A percentile compares a stretch with the other conserved stretches of the same genome.
Conservation (phyloP, 73 alveolate genomes). For the Blepharisma stoltei region DNA sequence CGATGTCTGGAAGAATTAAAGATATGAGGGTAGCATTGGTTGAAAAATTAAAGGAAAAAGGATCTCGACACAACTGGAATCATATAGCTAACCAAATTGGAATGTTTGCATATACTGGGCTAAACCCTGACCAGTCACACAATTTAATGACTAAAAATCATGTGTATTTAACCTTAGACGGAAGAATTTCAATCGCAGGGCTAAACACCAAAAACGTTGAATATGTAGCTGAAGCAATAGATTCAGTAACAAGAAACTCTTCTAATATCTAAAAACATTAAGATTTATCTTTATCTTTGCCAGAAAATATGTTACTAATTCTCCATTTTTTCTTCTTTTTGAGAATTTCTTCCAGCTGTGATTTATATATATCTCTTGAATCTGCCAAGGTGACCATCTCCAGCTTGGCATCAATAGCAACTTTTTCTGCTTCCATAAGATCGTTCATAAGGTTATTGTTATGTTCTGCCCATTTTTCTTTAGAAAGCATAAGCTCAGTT, state of each 20-base stretch:
- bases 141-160: constrained; percentile 53
- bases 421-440: constrained; percentile 10
- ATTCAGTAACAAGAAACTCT: constrained; percentile 37
- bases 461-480: constrained; percentile 18
- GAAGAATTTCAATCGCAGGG: constrained; percentile 78
- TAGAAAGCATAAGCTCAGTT: constrained; percentile 23
- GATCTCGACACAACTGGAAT: constrained; percentile 66
- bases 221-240: constrained; percentile 73
- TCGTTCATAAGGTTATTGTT: constrained; percentile 11
- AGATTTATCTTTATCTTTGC: too few relatives aligned
- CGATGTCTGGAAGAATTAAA: constrained; percentile 73
- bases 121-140: constrained; percentile 59
- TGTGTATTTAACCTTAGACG: constrained; percentile 61
- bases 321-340: too few relatives aligned
- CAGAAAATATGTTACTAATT: too few relatives aligned
- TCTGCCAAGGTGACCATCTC: background rate
- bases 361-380: too few relatives aligned
- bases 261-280: too few relatives aligned
- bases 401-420: constrained; percentile 10
- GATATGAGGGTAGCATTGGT: constrained; percentile 64
- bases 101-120: constrained; percentile 87
- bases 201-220: constrained; percentile 70
- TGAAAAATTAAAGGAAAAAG: constrained; percentile 45
- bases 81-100: constrained; percentile 71
- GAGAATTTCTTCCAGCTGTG: too few relatives aligned